A percentile compares a stretch with the other conserved stretches of the same genome.
Conservation (phyloP, 345 rosid species). For the Ceriops tagal region DNA sequence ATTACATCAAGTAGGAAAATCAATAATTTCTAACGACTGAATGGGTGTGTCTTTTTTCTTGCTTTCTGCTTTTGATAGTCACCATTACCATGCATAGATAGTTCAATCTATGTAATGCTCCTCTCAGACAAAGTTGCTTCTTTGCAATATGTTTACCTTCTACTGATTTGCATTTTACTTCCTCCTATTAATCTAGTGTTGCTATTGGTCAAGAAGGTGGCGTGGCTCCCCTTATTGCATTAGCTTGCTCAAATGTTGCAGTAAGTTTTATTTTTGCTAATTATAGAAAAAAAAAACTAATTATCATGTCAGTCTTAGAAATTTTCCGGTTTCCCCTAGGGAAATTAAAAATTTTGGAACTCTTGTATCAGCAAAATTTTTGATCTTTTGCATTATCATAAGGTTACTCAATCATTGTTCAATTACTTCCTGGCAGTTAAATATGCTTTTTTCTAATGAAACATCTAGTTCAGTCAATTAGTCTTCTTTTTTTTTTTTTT, state of each 20-base stretch:
- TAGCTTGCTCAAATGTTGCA: conserved; percentile 29
- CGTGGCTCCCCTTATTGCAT: conserved; percentile 35
- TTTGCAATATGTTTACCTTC: conserved; percentile 2
- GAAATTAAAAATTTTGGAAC: background rate
- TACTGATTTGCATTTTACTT: conserved; percentile 2
- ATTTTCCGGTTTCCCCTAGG: background rate
- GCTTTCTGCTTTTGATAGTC: background rate
- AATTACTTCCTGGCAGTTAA: background rate
- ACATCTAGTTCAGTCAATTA: no score
- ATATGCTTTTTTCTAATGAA: no score
- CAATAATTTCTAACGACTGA: no score
- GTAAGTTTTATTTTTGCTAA: conserved; percentile 20
- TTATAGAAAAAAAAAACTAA: background rate
- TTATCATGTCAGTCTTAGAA: background rate
- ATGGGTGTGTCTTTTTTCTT: background rate
- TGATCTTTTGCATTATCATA: background rate
- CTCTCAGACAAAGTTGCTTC: conserved; percentile 4
- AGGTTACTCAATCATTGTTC: background rate
- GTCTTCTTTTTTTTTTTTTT: no score
- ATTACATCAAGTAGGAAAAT: no score
- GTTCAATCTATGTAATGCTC: background rate
- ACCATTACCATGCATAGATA: conserved; percentile 2
- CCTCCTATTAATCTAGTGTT: conserved; percentile 24
- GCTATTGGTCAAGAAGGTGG: conserved; percentile 47
- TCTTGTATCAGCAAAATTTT: background rate